These are phyloP conservation scores for Heimioporus punctisporus DNA, from an alignment of 1,284 basidiomycete species.

Conservation along the genomic window DNA sequence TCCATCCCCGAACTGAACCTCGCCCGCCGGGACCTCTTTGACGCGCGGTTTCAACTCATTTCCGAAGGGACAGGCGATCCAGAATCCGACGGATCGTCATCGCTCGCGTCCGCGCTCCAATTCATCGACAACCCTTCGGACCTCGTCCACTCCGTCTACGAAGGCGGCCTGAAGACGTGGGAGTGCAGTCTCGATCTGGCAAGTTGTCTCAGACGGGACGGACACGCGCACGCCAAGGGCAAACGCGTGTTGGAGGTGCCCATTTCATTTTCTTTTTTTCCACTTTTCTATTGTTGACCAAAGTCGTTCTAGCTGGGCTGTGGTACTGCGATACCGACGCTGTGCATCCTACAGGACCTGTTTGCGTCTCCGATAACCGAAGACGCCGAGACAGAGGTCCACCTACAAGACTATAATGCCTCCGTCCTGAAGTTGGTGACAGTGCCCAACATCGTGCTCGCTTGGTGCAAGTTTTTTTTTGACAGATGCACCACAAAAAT, in stretches of 20 bases:
- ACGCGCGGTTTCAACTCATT: constrained; percentile 92
- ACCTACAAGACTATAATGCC: constrained; percentile 94
- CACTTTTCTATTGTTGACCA: background rate
- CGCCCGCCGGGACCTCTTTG: constrained; percentile 87
- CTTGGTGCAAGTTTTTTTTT: constrained; percentile 67
- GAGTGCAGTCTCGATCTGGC: constrained; percentile 94
- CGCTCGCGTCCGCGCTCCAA: constrained; percentile 38
- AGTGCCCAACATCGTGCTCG: constrained; percentile 86
- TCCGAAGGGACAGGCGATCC: constrained; percentile 43
- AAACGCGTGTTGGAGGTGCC: constrained; percentile 66
- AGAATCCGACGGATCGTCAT: constrained; percentile 4
- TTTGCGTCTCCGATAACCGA: constrained; percentile 41
- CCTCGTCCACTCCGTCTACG: constrained; percentile 91
- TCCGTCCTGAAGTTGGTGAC: constrained; percentile 86
- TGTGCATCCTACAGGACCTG: constrained; percentile 71
- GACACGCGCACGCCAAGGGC: constrained; percentile 34
- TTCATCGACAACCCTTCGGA: constrained; percentile 88
- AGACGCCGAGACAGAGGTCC: constrained; percentile 53
- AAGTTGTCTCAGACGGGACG: constrained; percentile 46
- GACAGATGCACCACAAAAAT: no score
- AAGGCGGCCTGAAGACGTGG: constrained; percentile 98
- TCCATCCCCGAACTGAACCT: constrained; percentile 54
- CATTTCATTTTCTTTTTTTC: background rate
- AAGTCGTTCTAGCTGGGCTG: constrained; percentile 70
- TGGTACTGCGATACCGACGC: constrained; percentile 87